These are phyloP conservation scores for Corynascus novoguineensis DNA, from an alignment of 495 filamentous ascomycete species.

Conservation along the genomic window DNA sequence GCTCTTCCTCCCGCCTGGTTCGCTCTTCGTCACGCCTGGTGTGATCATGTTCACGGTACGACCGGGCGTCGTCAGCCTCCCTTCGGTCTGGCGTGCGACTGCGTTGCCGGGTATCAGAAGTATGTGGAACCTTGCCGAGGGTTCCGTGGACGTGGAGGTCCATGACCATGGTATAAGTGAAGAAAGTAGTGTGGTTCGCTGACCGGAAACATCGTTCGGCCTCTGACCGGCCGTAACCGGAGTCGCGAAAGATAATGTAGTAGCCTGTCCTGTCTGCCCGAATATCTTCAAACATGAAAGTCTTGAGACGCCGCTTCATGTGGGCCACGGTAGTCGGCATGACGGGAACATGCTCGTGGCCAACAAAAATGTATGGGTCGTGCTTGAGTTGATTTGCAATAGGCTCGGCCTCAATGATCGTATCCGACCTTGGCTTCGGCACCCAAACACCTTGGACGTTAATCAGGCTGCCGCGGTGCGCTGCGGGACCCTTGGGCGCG, in stretches of 20 bases:
- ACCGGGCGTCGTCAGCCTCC: slow-evolving; percentile 45
- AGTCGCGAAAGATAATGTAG: slow-evolving; percentile 82
- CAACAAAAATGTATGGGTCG: slow-evolving; percentile 90
- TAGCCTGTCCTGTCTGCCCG: slow-evolving; percentile 80
- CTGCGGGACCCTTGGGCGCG: slow-evolving; percentile 82
- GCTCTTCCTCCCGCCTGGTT: slow-evolving; percentile 55
- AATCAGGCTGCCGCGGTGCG: slow-evolving; percentile 42
- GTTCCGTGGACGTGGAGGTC: slow-evolving; percentile 65
- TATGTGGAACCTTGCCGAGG: slow-evolving; percentile 56
- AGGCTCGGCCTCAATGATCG: slow-evolving; percentile 38
- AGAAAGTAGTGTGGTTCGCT: slow-evolving; percentile 70
- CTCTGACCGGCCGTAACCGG: slow-evolving; percentile 67
- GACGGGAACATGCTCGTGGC: slow-evolving; percentile 80
- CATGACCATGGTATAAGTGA: slow-evolving; percentile 93
- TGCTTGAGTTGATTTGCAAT: slow-evolving; percentile 63
- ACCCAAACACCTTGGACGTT: slow-evolving; percentile 20
- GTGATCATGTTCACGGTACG: slow-evolving; percentile 39
- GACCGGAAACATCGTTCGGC: slow-evolving; percentile 67
- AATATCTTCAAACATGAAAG: slow-evolving; percentile 69
- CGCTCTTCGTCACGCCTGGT: slow-evolving; percentile 55
- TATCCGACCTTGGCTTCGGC: slow-evolving; percentile 24
- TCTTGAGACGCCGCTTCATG: slow-evolving; percentile 77
- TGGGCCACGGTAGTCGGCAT: slow-evolving; percentile 76
- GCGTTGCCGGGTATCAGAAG: slow-evolving; percentile 24
- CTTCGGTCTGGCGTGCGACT: slow-evolving; percentile 32